phyloP scores from a whole-genome alignment of 495 filamentous ascomycete species.

The Lentithecium fluviatile region DNA sequence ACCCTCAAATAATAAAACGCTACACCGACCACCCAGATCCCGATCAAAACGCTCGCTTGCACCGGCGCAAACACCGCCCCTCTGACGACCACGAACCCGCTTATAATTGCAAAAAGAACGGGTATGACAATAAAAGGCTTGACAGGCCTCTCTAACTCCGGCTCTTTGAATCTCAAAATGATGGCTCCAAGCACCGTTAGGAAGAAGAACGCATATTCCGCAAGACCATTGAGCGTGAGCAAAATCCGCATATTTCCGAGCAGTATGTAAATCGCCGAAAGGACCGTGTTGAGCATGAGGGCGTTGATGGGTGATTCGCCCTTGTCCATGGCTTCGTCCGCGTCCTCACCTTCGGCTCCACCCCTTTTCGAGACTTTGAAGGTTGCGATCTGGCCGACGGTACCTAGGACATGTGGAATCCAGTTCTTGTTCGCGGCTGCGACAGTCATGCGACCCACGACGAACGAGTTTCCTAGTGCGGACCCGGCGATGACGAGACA shows the following conservation, averaged over 20 bases:
- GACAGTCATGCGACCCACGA: conserved; percentile 56
- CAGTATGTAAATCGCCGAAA: conserved; percentile 55
- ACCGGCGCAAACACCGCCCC: conserved; percentile 55
- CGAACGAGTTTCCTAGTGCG: conserved; percentile 56
- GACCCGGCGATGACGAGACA: conserved; percentile 56
- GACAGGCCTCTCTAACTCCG: conserved; percentile 49
- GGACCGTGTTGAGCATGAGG: conserved; percentile 48
- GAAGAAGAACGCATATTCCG: conserved; percentile 60
- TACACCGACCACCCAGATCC: conserved; percentile 50
- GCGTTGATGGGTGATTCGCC: conserved; percentile 47
- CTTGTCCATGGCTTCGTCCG: conserved; percentile 16
- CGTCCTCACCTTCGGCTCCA: conserved; percentile 1
- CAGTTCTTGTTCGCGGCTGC: conserved; percentile 55
- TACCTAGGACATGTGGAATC: conserved; percentile 49
- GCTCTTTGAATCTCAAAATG: conserved; percentile 52
- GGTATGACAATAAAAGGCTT: conserved; percentile 51
- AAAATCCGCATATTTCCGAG: conserved; percentile 57
- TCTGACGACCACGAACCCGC: conserved; percentile 54
- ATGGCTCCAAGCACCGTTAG: conserved; percentile 55
- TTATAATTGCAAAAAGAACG: conserved; percentile 50
- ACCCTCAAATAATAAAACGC: conserved; percentile 42
- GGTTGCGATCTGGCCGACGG: conserved; percentile 42
- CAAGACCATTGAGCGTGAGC: conserved; percentile 57
- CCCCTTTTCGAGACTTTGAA: conserved; percentile 10
- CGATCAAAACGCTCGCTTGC: conserved; percentile 48